Percentiles rank a stretch among this genome's conserved stretches.
Conservation (phyloP, 2,329 filamentous ascomycete species). For the Clarireedia sp. region DNA sequence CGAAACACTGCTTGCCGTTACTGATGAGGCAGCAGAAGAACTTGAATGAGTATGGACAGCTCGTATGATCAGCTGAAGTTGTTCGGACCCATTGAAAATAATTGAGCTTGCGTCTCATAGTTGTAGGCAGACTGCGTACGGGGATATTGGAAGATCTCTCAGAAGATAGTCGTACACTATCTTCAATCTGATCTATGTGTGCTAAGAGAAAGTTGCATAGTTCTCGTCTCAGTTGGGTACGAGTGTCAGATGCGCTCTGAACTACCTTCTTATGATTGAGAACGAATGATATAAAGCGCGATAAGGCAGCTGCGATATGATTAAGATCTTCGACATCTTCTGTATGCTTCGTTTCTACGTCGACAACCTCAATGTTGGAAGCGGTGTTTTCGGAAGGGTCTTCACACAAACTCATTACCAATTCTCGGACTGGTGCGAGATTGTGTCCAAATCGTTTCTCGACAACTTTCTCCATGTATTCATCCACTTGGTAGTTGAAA, state of each 20-base stretch:
- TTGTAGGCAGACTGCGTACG: neutral
- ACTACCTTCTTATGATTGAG: neutral
- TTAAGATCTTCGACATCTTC: neutral
- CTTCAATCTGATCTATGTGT: neutral
- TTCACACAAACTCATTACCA: neutral
- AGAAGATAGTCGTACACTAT: neutral
- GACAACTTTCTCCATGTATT: neutral
- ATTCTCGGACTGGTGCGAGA: neutral
- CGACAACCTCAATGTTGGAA: neutral
- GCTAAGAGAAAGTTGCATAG: neutral
- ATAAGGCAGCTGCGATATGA: neutral
- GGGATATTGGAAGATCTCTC: neutral
- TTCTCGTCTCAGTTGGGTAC: neutral
- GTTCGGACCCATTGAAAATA: constrained; percentile 1
- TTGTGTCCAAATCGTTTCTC: neutral
- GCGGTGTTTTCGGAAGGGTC: neutral
- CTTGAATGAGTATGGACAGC: constrained; percentile 9
- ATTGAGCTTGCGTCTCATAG: neutral
- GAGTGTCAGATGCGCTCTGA: neutral
- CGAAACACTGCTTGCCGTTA: neutral
- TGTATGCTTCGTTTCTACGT: neutral
- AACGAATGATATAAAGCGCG: neutral
- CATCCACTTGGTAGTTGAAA: neutral
- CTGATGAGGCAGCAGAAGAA: neutral
- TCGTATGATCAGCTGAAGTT: constrained; percentile 4